Evolutionary conservation across 371 early-diverging fungal species (phyloP).

Genomic region (Mortierella polycephala): DNA sequence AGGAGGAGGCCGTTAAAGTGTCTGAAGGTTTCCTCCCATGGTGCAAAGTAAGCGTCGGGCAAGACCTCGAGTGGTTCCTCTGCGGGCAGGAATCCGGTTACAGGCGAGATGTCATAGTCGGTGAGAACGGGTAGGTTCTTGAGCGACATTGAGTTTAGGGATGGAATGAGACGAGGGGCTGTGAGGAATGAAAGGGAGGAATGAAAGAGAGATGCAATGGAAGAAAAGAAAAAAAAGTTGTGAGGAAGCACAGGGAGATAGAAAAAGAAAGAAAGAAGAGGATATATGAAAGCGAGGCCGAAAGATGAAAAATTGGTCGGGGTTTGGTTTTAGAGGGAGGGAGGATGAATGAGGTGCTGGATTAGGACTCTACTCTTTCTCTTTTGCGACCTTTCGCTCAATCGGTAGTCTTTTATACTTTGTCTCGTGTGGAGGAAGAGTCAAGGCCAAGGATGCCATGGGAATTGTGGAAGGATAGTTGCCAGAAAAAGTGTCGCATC

Average conservation of each 20-base stretch:
- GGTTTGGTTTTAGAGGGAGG: slow-evolving; percentile 4
- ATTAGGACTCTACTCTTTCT: not conserved
- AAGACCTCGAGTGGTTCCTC: slow-evolving; percentile 80
- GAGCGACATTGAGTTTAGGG: slow-evolving; percentile 15
- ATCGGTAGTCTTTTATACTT: too few relatives aligned
- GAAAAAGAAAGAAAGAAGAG: slow-evolving; percentile 3
- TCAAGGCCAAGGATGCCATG: too few relatives aligned
- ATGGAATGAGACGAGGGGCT: not conserved
- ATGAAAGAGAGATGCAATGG: not conserved
- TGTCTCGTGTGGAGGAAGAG: not conserved
- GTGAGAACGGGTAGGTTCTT: slow-evolving; percentile 60
- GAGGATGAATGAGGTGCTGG: not conserved
- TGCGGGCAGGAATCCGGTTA: slow-evolving; percentile 89
- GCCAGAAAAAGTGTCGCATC: slow-evolving; percentile 2
- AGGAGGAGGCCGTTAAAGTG: slow-evolving; percentile 82
- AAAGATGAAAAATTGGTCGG: slow-evolving; percentile 2
- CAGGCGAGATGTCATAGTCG: slow-evolving; percentile 87
- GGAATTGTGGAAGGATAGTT: too few relatives aligned
- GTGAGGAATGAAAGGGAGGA: not conserved
- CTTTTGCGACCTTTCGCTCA: too few relatives aligned
- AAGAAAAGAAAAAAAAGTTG: not conserved
- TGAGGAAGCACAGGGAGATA: not conserved
- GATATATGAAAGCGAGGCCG: not conserved
- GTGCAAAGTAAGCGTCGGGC: slow-evolving; percentile 79
- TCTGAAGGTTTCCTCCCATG: slow-evolving; percentile 91